Evolutionary conservation across 345 rosid species (phyloP), one percentile per base, ranked within the genome.

Genomic region (Arabis alpina): DNA sequence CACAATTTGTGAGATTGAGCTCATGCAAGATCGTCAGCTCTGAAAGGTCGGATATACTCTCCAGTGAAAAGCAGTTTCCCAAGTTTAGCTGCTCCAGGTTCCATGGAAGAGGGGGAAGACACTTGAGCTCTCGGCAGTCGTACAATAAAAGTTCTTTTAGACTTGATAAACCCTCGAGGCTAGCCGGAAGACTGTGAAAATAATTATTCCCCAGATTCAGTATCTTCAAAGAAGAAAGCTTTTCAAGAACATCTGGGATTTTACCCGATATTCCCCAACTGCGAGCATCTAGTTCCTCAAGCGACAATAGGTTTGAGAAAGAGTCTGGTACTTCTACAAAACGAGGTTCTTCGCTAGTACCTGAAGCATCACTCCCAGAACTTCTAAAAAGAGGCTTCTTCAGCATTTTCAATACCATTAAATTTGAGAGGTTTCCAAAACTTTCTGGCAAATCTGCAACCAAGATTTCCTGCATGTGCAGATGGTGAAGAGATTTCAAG

Each of bases 81-180:
- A 76, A 2, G 51, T 36, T 42, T 52, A 71, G 30, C 64, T 25
- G 2, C 68, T 76, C 53, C 68, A 76, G 55, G 0, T 44, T 64
- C 4, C 34, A 51, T 0, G 80, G 76, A 52, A 76, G 80, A 43
- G 62, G 66, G 0, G 80, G 80, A 27, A 76, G 52, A 64, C 50
- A 12, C 39, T 2, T 55, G 40, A 76, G 79, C 71, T 76, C 79
- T 70, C n/a, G 71, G 19, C 79, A 76, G 51, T 76, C 76, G 15
- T 50, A 50, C 49, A 76, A 56, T 11, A 1, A 70, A 41, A 76
- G 72, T 12, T 70, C 10, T 57, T 1, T 40, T 15, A 75, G 79
- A 69, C 2, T 49, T 6, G 67, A n/a, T 63, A 76, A 58, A 32
- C 56, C 56, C 42, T 2, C 0, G 13, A 76, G 66, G 25, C 79